phyloP scores from a whole-genome alignment of 2,329 filamentous ascomycete genomes.

The Sporothrix pallida region DNA sequence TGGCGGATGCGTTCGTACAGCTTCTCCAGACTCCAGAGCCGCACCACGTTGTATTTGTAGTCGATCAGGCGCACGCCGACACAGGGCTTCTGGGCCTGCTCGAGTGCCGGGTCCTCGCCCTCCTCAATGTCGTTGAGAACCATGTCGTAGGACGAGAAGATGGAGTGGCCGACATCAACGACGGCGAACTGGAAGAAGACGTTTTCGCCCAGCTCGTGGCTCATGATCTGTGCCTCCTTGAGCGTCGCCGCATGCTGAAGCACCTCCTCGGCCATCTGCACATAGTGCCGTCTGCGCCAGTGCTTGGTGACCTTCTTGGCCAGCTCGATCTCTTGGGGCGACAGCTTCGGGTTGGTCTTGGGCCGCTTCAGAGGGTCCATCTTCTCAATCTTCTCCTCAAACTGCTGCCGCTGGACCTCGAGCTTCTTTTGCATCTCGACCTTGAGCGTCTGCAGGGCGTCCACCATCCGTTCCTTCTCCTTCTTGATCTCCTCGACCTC shows the following conservation, averaged over 20 bases:
- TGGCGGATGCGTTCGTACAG: constrained; percentile 82
- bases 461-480: constrained; percentile 85
- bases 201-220: constrained; percentile 90
- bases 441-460: constrained; percentile 76
- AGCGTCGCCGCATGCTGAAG: constrained; percentile 84
- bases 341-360: constrained; percentile 67
- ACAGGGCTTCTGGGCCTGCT: constrained; percentile 84
- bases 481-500: constrained; percentile 83
- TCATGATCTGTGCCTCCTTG: constrained; percentile 98
- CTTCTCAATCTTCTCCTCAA: constrained; percentile 82
- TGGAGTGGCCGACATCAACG: constrained; percentile 83
- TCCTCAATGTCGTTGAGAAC: constrained; percentile 91
- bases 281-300: constrained; percentile 85
- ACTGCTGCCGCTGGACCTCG: constrained; percentile 80
- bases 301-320: constrained; percentile 71
- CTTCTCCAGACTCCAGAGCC: constrained; percentile 94
- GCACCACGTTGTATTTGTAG: constrained; percentile 82
- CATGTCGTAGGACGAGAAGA: constrained; percentile 95
- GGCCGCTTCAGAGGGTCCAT: constrained; percentile 68
- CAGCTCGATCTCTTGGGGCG: constrained; percentile 72
- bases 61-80: constrained; percentile 89
- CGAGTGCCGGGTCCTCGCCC: constrained; percentile 79
- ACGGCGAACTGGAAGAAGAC: constrained; percentile 95
- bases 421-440: constrained; percentile 88
- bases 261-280: constrained; percentile 91